These are phyloP conservation scores for Cercophora scortea DNA, from an alignment of 495 filamentous ascomycete species.

Conservation along the genomic window DNA sequence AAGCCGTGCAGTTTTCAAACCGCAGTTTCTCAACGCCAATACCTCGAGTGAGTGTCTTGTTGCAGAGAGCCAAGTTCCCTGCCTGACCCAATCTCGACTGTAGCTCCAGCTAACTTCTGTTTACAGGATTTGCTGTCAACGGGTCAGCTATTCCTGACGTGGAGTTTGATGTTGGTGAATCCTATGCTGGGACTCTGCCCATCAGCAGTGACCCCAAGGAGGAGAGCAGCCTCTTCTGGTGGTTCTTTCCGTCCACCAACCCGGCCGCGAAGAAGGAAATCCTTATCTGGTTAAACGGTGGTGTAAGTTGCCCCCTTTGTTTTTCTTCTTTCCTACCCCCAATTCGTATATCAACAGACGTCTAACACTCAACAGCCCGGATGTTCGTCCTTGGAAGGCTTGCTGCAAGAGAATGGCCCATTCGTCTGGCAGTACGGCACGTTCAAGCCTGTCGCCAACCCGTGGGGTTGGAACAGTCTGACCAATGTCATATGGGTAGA, in stretches of 20 bases:
- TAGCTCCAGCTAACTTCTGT: neutral
- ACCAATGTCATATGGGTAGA: slow-evolving; percentile 73
- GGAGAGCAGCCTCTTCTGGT: slow-evolving; percentile 59
- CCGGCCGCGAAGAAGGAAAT: slow-evolving; percentile 53
- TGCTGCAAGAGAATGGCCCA: slow-evolving; percentile 71
- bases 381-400: slow-evolving; percentile 60
- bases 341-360: neutral
- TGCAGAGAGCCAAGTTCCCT: neutral
- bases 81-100: neutral
- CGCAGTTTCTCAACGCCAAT: slow-evolving; percentile 24
- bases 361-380: slow-evolving; percentile 36
- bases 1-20: neutral
- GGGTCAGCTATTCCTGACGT: slow-evolving; percentile 63
- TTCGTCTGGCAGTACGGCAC: slow-evolving; percentile 69
- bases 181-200: slow-evolving; percentile 62
- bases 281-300: slow-evolving; percentile 67
- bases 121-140: slow-evolving; percentile 55
- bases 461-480: slow-evolving; percentile 63
- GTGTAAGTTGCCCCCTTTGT: slow-evolving; percentile 25
- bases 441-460: slow-evolving; percentile 53
- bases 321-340: neutral
- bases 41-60: slow-evolving; percentile 17
- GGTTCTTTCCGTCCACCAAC: slow-evolving; percentile 64
- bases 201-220: slow-evolving; percentile 48
- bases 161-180: slow-evolving; percentile 68